Evolutionary conservation across 2,329 filamentous ascomycete species (phyloP).

Genomic region (Hymenoscyphus fraxineus): DNA sequence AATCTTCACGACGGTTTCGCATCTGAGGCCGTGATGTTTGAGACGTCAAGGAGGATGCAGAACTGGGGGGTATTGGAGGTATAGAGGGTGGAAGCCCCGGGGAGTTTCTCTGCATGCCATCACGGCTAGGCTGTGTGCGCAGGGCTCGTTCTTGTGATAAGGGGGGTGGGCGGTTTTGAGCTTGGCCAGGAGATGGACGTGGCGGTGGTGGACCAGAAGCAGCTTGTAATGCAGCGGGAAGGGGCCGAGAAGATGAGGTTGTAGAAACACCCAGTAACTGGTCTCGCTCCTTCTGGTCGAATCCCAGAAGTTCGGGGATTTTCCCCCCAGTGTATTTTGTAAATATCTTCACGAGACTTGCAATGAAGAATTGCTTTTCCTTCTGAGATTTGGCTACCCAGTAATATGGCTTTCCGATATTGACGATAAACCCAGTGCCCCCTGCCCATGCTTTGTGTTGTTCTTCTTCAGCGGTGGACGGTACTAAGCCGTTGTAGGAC

Average conservation of each 20-base stretch:
- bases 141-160: constrained; percentile 27
- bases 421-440: constrained; percentile 80
- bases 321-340: constrained; percentile 91
- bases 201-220: constrained; percentile 19
- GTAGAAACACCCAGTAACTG: constrained; percentile 59
- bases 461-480: constrained; percentile 55
- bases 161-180: constrained; percentile 26
- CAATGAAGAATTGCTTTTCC: constrained; percentile 98
- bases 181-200: constrained; percentile 23
- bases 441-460: constrained; percentile 72
- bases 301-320: constrained; percentile 73
- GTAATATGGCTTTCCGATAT: constrained; percentile 90
- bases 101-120: constrained; percentile 27
- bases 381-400: constrained; percentile 92
- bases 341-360: constrained; percentile 92
- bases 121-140: constrained; percentile 29
- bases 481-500: constrained; percentile 66
- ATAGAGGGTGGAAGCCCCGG: constrained; percentile 4
- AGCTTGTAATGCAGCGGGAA: constrained; percentile 18
- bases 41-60: constrained; percentile 22
- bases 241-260: constrained; percentile 18
- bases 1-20: constrained; percentile 28
- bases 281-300: constrained; percentile 75
- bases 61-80: constrained; percentile 21
- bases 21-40: constrained; percentile 28